Conservation (phyloP, 208 protist species). For the Endotrypanum monterogeii region DNA sequence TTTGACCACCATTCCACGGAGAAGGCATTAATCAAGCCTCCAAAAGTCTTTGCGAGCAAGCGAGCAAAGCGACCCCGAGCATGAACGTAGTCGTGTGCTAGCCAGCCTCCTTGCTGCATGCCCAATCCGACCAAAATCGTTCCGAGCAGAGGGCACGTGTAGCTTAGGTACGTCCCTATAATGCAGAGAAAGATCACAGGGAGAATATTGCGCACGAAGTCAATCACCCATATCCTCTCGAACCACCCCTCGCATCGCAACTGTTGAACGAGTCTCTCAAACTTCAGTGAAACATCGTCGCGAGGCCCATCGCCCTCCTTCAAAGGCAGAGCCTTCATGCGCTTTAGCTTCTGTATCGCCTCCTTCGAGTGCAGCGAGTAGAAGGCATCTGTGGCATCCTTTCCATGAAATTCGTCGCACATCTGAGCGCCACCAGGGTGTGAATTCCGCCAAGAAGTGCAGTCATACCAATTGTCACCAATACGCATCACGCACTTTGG, state of each 20-base stretch:
- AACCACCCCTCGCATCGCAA: constrained; percentile 68
- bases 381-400: constrained; percentile 79
- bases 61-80: constrained; percentile 48
- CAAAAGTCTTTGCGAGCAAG: constrained; percentile 49
- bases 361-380: constrained; percentile 83
- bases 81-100: constrained; percentile 74
- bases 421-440: constrained; percentile 77
- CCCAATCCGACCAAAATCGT: constrained; percentile 67
- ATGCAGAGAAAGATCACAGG: constrained; percentile 57
- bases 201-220: constrained; percentile 72
- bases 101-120: constrained; percentile 85
- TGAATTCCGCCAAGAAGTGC: constrained; percentile 70
- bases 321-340: constrained; percentile 72
- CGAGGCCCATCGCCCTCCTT: constrained; percentile 60
- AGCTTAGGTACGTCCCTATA: constrained; percentile 58
- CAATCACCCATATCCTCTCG: constrained; percentile 67
- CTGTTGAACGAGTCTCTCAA: constrained; percentile 62
- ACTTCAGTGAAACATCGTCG: constrained; percentile 57
- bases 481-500: constrained; percentile 83
- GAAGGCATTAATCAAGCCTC: constrained; percentile 66
- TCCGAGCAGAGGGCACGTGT: constrained; percentile 53
- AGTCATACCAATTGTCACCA: constrained; percentile 82
- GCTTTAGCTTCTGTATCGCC: constrained; percentile 74
- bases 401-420: constrained; percentile 76
- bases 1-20: constrained; percentile 75